Evolutionary conservation across 164 flowering plant genomes (phyloP), one percentile per base, ranked within the genome.

Genomic region (Platanus orientalis): DNA sequence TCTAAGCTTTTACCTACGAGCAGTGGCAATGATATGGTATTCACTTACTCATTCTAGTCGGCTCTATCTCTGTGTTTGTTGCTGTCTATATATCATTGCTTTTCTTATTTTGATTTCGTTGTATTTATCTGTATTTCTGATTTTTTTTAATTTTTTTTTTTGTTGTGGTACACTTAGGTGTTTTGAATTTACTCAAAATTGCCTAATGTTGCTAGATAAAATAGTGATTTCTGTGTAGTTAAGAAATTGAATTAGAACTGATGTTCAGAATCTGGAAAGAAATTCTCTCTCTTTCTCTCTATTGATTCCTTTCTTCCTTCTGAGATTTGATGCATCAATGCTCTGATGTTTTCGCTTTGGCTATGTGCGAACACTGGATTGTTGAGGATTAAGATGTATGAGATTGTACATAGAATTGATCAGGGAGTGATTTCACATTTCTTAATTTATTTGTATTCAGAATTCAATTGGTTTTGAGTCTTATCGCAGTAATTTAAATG

Each of bases 1-100:
- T 81, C 87, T 5, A 81, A 79, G 78, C 62, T 79, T 57, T 78
- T 71, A 27, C 79, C 83, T 19, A 71, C 79, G 27, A 79, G 81
- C 50, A 68, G 84, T 63, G 89, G 71, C 71, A 71, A 71, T 73
- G 81, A 71, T 28, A 50, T 76, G 79, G 81, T 79, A 40, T 23
- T 64, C 39, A n/a, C 50, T 55, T 11, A 0, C 20, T 57, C 48
- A 23, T 13, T 65, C 34, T 13, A 28, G 39, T 58, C 45, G 29
- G 13, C 17, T 65, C 30, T 27, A 14, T 12, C 36, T 32, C 24
- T 57, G 7, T 16, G 50, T 9, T 24, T 6, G 28, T 60, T 45
- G 49, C 12, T 45, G 4, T 19, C 49, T 19, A 13, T 19, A 16
- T 17, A 16, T 2, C 6, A 13, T 20, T 51, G 29, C 2, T 44